Evolutionary conservation across 768 basidiomycete genomes (phyloP).

Genomic region (Lactarius quietus): DNA sequence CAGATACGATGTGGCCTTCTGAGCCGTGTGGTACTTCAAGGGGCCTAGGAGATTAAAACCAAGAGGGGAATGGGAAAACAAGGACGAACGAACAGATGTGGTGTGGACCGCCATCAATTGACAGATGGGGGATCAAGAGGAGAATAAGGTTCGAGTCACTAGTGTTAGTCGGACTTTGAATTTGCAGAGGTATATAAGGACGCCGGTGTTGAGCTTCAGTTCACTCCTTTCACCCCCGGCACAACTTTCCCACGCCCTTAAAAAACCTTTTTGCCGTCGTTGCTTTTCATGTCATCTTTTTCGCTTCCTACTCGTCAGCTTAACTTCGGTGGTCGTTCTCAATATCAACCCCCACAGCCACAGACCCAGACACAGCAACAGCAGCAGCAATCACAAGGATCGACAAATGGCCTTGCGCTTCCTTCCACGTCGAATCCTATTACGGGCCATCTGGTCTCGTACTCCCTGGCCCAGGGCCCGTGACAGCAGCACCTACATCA

Average conservation of each 20-base stretch:
- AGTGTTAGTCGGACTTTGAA: constrained; percentile 24
- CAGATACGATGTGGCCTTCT: neutral
- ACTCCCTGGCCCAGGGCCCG: constrained; percentile 52
- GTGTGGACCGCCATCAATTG: constrained; percentile 4
- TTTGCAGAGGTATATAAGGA: constrained; percentile 19
- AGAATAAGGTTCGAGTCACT: constrained; percentile 24
- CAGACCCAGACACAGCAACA: constrained; percentile 42
- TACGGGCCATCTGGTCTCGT: constrained; percentile 44
- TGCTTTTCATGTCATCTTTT: constrained; percentile 44
- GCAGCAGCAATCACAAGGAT: constrained; percentile 34
- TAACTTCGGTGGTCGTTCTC: constrained; percentile 69
- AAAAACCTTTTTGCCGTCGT: constrained; percentile 15
- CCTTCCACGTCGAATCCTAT: constrained; percentile 42
- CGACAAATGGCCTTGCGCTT: constrained; percentile 55
- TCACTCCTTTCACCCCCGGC: constrained; percentile 17
- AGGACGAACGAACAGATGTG: neutral
- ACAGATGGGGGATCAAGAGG: constrained; percentile 25
- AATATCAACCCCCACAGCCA: constrained; percentile 35
- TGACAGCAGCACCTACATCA: constrained; percentile 42
- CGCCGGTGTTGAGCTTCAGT: neutral
- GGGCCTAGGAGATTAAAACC: neutral
- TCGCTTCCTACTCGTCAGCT: constrained; percentile 76
- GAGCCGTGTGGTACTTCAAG: neutral
- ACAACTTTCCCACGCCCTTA: constrained; percentile 26
- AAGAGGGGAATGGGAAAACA: neutral